Evolutionary conservation across 768 basidiomycete genomes (phyloP), one percentile per base, ranked within the genome.

Genomic region (Lactarius tabidus): DNA sequence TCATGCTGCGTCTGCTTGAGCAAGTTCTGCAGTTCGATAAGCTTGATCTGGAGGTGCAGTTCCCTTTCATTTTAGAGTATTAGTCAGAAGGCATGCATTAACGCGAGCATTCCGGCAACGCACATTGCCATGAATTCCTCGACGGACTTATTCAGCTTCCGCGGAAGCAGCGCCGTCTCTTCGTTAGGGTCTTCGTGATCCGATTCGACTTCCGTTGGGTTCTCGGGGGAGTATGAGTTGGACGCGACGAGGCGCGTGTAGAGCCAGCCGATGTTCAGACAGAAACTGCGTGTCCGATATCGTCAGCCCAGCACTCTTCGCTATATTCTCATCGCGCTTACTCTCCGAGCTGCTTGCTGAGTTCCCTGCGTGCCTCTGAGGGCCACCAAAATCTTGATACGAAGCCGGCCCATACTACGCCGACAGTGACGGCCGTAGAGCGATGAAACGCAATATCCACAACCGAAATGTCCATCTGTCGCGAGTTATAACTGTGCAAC

Each of bases 381-480:
- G 97, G 97, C 96, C 95, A 98, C 91, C 95, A 94, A 67, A 89
- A 89, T 55, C 93, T 80, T 6, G 92, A 94, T 26, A 97, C 86
- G 57, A 98, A 76, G 3, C 88, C 84, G 0, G 95, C 95, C 91
- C 92, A 98, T 1, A 95, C 72, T 3, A 95, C 92, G 9, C 96
- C 97, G 8, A 83, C 82, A 0, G 82, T 89, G 23, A 99, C 96
- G 36, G 95, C 84, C 5, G 89, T 69, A 1, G 88, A 88, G 55
- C 97, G 88, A 71, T 88, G 85, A 36, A 83, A 79, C 0, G 94
- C 96, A 59, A 97, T 85, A 35, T 83, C 76, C 38, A 85, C 69
- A 0, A 91, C 88, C 2, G 85, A 83, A 3, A 87, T 79, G 66
- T 85, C 83, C 5, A 79, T 77, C 41, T 87, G 79, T 29, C 95